phyloP scores from a whole-genome alignment of 345 rosid species.

The Sonneratia alba region DNA sequence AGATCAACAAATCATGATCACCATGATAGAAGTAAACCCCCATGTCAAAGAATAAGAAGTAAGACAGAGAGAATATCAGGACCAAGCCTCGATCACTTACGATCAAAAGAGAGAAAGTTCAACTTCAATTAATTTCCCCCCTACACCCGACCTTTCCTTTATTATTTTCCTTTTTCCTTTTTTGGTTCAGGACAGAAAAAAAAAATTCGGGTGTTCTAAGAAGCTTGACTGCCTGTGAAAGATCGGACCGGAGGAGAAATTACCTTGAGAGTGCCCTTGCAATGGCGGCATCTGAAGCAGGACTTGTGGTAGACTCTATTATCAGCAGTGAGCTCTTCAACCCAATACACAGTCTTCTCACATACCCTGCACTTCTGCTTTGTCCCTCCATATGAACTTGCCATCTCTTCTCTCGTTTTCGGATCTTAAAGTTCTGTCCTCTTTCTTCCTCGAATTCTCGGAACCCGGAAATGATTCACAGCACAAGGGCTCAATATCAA shows the following conservation, averaged over 20 bases:
- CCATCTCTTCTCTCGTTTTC: conserved; percentile 15
- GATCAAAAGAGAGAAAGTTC: neutral
- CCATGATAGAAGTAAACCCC: neutral
- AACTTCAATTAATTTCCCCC: neutral
- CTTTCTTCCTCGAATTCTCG: neutral
- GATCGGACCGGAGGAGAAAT: neutral
- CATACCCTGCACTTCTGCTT: conserved; percentile 46
- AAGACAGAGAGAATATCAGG: neutral
- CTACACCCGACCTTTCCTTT: no score
- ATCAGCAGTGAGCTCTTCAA: conserved; percentile 39
- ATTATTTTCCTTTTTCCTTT: no score
- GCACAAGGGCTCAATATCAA: neutral
- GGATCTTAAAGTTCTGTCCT: neutral
- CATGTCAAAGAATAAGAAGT: neutral
- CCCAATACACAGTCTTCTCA: conserved; percentile 45
- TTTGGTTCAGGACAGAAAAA: neutral
- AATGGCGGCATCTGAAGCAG: conserved; percentile 46
- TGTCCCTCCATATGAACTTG: conserved; percentile 32
- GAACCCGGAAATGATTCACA: neutral
- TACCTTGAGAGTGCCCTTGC: conserved; percentile 46
- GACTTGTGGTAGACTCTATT: conserved; percentile 34
- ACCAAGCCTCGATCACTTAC: neutral
- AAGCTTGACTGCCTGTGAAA: neutral
- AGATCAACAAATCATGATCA: neutral
- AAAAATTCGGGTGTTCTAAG: neutral